These are phyloP conservation scores for Coffea eugenioides DNA, from an alignment of 257 asterid genomes.

Conservation along the genomic window DNA sequence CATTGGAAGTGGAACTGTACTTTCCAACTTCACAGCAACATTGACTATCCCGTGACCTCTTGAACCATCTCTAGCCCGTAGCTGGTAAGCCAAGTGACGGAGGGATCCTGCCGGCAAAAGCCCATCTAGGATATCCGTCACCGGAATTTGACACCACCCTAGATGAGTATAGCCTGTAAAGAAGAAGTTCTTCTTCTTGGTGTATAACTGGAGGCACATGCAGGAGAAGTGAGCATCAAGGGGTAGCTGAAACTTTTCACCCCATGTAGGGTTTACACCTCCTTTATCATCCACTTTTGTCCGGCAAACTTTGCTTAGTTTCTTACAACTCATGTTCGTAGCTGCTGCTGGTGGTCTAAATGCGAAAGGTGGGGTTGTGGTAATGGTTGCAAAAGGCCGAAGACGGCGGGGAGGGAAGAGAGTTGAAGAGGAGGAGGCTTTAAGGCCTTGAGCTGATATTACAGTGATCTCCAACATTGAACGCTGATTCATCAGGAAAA, in stretches of 20 bases:
- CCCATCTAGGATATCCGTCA: conserved; percentile 29
- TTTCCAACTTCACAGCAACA: conserved; percentile 37
- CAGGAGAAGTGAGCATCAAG: conserved; percentile 30
- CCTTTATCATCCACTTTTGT: conserved; percentile 38
- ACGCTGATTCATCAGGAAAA: conserved; percentile 2
- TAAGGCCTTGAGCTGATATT: conserved; percentile 49
- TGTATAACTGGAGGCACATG: conserved; percentile 37
- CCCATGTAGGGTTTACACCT: conserved; percentile 46
- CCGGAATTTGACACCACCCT: conserved; percentile 56
- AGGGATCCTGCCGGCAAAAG: conserved; percentile 29
- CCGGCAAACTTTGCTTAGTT: neutral
- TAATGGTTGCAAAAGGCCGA: conserved; percentile 11
- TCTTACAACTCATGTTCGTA: neutral
- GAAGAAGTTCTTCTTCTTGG: conserved; percentile 33
- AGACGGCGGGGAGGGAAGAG: conserved; percentile 22
- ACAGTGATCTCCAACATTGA: conserved; percentile 36
- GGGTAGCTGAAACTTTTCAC: conserved; percentile 34
- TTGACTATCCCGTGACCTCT: conserved; percentile 53
- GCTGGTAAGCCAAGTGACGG: conserved; percentile 37
- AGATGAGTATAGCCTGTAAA: conserved; percentile 31
- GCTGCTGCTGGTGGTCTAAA: neutral
- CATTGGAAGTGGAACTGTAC: conserved; percentile 10
- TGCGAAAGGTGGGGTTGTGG: neutral
- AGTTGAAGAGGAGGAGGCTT: conserved; percentile 4
- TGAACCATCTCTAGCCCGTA: conserved; percentile 42